These are phyloP conservation scores for Mortierella sp. DNA, from an alignment of 371 early-diverging fungal genomes.

Conservation along the genomic window DNA sequence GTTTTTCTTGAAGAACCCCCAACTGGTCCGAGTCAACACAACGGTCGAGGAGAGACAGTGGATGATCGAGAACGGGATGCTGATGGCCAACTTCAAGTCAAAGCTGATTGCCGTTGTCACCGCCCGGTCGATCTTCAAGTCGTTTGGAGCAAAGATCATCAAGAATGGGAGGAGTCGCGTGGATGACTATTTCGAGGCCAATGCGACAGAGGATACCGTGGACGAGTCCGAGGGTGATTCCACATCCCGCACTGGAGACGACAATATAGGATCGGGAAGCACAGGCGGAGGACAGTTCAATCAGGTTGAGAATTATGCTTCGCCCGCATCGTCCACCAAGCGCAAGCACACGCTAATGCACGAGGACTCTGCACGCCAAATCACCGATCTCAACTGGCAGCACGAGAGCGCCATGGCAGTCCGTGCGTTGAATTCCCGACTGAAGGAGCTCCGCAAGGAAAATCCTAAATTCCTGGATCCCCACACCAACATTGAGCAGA, in stretches of 20 bases:
- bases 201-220: slow-evolving; percentile 30
- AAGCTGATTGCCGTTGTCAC: slow-evolving; percentile 87
- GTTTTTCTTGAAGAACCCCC: slow-evolving; percentile 87
- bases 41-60: slow-evolving; percentile 83
- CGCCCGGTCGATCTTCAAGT: slow-evolving; percentile 87
- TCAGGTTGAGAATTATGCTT: not conserved
- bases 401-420: slow-evolving; percentile 73
- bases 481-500: slow-evolving; percentile 86
- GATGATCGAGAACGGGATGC: slow-evolving; percentile 75
- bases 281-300: slow-evolving; percentile 9
- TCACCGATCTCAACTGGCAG: slow-evolving; percentile 62
- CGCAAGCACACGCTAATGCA: slow-evolving; percentile 32
- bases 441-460: slow-evolving; percentile 65
- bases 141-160: slow-evolving; percentile 86
- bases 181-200: slow-evolving; percentile 90
- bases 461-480: slow-evolving; percentile 78
- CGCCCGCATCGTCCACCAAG: not conserved
- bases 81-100: slow-evolving; percentile 83
- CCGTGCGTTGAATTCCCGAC: slow-evolving; percentile 69
- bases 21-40: slow-evolving; percentile 78
- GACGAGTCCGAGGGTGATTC: slow-evolving; percentile 42
- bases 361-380: slow-evolving; percentile 28
- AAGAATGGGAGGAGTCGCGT: slow-evolving; percentile 76
- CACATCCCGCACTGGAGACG: slow-evolving; percentile 13
- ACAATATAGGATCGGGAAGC: slow-evolving; percentile 17